Percentiles rank a stretch among this genome's conserved stretches.
These are phyloP conservation scores for Camellia oleifera DNA, from an alignment of 179 eudicot species.

Conservation along the genomic window DNA sequence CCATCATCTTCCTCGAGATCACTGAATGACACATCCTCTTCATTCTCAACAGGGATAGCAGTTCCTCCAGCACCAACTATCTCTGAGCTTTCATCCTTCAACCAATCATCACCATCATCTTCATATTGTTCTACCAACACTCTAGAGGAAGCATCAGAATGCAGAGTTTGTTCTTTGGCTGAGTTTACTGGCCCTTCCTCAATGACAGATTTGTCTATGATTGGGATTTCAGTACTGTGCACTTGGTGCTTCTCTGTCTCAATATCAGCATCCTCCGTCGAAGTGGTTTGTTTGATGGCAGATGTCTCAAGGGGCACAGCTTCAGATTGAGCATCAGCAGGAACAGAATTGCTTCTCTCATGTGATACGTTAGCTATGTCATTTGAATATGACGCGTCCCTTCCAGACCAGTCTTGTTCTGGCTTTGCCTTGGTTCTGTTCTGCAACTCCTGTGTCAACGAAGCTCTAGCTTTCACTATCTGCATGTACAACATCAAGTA, in stretches of 20 bases:
- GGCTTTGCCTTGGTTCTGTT: constrained; percentile 25
- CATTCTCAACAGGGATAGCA: constrained; percentile 44
- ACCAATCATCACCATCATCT: constrained; percentile 84
- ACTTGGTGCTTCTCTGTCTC: constrained; percentile 59
- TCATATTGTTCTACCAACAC: constrained; percentile 35
- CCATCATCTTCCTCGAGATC: constrained; percentile 95
- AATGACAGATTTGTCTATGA: constrained; percentile 61
- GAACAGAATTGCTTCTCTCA: constrained; percentile 38
- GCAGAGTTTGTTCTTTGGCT: constrained; percentile 18
- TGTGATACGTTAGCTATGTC: constrained; percentile 24
- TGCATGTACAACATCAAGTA: constrained; percentile 31
- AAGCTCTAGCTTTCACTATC: constrained; percentile 78
- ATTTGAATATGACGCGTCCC: constrained; percentile 16
- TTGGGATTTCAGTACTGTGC: constrained; percentile 37
- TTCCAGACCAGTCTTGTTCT: constrained; percentile 12
- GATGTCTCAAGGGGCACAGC: constrained; percentile 15
- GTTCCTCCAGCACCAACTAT: constrained; percentile 31
- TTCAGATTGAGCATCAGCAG: constrained; percentile 23
- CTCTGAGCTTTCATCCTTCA: constrained; percentile 71
- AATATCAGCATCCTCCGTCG: constrained; percentile 23
- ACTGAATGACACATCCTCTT: constrained; percentile 86
- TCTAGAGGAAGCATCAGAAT: constrained; percentile 27
- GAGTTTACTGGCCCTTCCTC: constrained; percentile 35
- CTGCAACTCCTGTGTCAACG: constrained; percentile 56
- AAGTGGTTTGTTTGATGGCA: constrained; percentile 19